Percentiles rank a stretch among this genome's conserved stretches.
Evolutionary conservation across 345 rosid genomes (phyloP).

Genomic region (Fremontodendron californicum): DNA sequence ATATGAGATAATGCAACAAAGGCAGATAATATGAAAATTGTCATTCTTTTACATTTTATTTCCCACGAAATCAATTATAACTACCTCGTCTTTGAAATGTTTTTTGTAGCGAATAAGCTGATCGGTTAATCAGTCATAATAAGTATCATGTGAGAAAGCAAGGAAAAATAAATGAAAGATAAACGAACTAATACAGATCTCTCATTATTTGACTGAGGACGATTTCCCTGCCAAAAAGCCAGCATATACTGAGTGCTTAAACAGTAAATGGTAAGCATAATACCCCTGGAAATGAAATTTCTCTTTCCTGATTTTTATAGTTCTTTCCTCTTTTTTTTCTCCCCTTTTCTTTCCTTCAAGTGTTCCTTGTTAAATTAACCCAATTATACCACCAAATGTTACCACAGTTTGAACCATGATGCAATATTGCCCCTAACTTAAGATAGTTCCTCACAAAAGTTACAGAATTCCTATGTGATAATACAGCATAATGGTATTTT

Average conservation of each 20-base stretch:
- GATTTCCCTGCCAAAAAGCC: slow-evolving; percentile 32
- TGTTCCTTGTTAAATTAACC: too few relatives aligned
- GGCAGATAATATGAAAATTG: neutral
- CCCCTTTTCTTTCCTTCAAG: too few relatives aligned
- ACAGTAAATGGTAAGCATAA: neutral
- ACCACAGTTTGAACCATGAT: too few relatives aligned
- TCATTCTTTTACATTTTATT: neutral
- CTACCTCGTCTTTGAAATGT: slow-evolving; percentile 66
- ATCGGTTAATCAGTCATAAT: neutral
- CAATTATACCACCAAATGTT: too few relatives aligned
- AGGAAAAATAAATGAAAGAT: neutral
- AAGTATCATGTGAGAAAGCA: neutral
- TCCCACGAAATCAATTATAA: neutral
- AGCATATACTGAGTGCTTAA: slow-evolving; percentile 8
- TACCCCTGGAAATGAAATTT: too few relatives aligned
- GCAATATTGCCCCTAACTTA: neutral
- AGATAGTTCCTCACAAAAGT: neutral
- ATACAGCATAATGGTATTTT: neutral
- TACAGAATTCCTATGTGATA: neutral
- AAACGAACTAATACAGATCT: neutral
- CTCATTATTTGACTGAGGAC: slow-evolving; percentile 25
- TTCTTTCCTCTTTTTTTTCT: too few relatives aligned
- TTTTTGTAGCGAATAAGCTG: slow-evolving; percentile 55
- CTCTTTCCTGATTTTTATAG: neutral
- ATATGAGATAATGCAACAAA: neutral